phyloP scores from a whole-genome alignment of 257 asterid genomes.

The Nicotiana otophora region DNA sequence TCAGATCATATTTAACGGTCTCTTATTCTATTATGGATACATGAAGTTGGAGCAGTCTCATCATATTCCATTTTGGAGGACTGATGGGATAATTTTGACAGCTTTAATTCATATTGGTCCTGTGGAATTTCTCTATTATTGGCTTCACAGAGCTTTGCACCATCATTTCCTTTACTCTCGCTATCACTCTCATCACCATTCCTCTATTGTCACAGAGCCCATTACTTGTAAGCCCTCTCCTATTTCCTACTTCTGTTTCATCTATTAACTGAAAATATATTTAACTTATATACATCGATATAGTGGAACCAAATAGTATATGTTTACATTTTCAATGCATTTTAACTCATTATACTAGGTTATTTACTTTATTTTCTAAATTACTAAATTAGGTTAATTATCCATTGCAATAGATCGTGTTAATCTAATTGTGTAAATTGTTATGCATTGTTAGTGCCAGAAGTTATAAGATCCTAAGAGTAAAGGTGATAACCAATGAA shows the following conservation, averaged over 20 bases:
- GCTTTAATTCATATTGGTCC: slow-evolving; percentile 53
- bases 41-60: slow-evolving; percentile 9
- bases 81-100: slow-evolving; percentile 48
- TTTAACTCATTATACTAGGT: too few relatives aligned
- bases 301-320: too few relatives aligned
- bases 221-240: slow-evolving; percentile 49
- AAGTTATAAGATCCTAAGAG: too few relatives aligned
- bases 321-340: too few relatives aligned
- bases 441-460: too few relatives aligned
- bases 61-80: slow-evolving; percentile 55
- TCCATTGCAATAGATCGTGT: too few relatives aligned
- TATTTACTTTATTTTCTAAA: too few relatives aligned
- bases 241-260: background rate
- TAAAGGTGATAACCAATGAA: too few relatives aligned
- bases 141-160: slow-evolving; percentile 54
- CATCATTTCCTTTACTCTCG: slow-evolving; percentile 84
- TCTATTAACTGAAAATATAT: too few relatives aligned
- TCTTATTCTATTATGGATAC: slow-evolving; percentile 32
- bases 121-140: slow-evolving; percentile 78
- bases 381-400: too few relatives aligned
- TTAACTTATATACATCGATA: too few relatives aligned
- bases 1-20: slow-evolving; percentile 62
- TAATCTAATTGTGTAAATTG: too few relatives aligned
- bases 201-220: slow-evolving; percentile 82
- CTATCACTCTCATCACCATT: slow-evolving; percentile 85